These are phyloP conservation scores for Globisporangium sylvaticum DNA, from an alignment of 352 stramenopile species.

Conservation along the genomic window DNA sequence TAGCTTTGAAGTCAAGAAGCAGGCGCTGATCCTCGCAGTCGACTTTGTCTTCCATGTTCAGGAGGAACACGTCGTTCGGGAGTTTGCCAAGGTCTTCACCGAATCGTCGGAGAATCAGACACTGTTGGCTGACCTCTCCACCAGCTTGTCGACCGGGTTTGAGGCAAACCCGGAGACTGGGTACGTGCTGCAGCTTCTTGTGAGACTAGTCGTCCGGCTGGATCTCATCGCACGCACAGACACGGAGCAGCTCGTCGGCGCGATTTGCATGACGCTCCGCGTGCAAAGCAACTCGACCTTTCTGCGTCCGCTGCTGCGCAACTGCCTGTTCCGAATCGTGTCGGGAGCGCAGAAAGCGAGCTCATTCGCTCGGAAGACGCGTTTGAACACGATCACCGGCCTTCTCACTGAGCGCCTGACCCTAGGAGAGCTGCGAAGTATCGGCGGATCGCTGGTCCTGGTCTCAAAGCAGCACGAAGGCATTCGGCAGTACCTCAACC, in stretches of 20 bases:
- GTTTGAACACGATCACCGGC: constrained; percentile 10
- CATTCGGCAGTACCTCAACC: constrained; percentile 8
- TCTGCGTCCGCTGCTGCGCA: constrained; percentile 23
- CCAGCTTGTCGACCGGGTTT: neutral
- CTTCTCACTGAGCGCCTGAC: constrained; percentile 12
- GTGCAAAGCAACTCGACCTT: constrained; percentile 27
- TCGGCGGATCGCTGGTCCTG: constrained; percentile 4
- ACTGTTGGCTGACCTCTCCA: constrained; percentile 12
- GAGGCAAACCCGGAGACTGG: constrained; percentile 15
- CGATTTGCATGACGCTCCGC: constrained; percentile 25
- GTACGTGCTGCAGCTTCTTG: constrained; percentile 26
- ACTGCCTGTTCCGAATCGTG: constrained; percentile 12
- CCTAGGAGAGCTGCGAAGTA: constrained; percentile 9
- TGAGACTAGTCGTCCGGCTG: constrained; percentile 26
- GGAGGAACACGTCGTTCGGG: neutral
- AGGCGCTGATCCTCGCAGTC: constrained; percentile 12
- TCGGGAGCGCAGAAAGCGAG: neutral
- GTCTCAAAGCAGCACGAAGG: constrained; percentile 12
- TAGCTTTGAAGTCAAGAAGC: constrained; percentile 15
- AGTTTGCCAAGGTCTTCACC: constrained; percentile 11
- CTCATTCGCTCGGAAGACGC: constrained; percentile 5
- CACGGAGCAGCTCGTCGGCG: constrained; percentile 24
- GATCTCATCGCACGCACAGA: constrained; percentile 25
- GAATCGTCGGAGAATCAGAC: constrained; percentile 9
- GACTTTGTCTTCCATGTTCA: constrained; percentile 16